phyloP scores from a whole-genome alignment of 768 basidiomycete genomes.

The Boletus pseudo-olivaceus region DNA sequence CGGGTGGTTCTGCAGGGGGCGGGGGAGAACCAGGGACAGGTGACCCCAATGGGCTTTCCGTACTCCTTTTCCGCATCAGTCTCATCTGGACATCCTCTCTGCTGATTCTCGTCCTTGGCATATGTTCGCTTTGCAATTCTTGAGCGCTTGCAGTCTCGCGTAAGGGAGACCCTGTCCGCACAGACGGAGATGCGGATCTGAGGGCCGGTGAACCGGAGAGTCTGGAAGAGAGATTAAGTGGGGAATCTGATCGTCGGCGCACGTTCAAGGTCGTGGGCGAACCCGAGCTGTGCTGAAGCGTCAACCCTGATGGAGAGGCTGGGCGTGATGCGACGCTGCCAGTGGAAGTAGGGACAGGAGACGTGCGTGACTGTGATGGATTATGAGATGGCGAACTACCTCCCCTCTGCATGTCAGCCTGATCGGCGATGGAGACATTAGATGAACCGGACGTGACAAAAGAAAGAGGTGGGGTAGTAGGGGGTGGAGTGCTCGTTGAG shows the following conservation, averaged over 20 bases:
- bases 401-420: conserved; percentile 1
- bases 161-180: conserved; percentile 28
- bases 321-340: neutral
- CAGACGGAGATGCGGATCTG: conserved; percentile 19
- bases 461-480: conserved; percentile 16
- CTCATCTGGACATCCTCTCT: conserved; percentile 52
- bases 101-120: conserved; percentile 44
- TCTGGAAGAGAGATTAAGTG: conserved; percentile 14
- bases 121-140: conserved; percentile 17
- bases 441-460: conserved; percentile 19
- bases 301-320: conserved; percentile 7
- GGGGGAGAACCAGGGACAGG: conserved; percentile 12
- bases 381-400: neutral
- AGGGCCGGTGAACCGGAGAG: conserved; percentile 19
- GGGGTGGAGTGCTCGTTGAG: conserved; percentile 29
- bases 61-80: conserved; percentile 42
- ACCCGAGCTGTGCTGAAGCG: conserved; percentile 13
- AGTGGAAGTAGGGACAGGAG: neutral
- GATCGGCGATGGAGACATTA: conserved; percentile 11
- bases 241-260: conserved; percentile 24
- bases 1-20: neutral
- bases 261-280: conserved; percentile 19
- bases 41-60: conserved; percentile 39
- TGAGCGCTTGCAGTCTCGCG: conserved; percentile 21
- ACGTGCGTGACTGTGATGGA: conserved; percentile 1